Conservation (phyloP, 2,329 filamentous ascomycete species). For the Colletotrichum sojae region DNA sequence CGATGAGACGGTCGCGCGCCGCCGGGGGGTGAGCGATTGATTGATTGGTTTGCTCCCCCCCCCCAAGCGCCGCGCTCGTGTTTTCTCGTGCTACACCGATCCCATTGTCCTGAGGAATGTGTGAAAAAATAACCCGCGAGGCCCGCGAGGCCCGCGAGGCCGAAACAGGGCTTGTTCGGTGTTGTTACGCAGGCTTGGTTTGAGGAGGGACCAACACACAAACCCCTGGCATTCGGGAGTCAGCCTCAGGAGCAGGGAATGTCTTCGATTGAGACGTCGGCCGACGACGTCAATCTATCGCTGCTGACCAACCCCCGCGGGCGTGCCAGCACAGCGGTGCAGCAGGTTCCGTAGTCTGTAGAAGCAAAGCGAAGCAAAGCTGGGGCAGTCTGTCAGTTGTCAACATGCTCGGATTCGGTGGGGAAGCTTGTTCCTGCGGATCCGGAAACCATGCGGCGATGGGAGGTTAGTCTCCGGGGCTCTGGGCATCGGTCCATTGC, state of each 20-base stretch:
- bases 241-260: constrained; percentile 6
- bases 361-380: background rate
- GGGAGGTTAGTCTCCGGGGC: constrained; percentile 1
- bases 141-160: background rate
- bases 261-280: constrained; percentile 28
- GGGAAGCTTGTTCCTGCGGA: background rate
- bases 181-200: background rate
- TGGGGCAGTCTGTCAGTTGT: background rate
- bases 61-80: constrained; percentile 6
- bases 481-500: constrained; percentile 3
- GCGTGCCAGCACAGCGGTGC: constrained; percentile 14
- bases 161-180: background rate
- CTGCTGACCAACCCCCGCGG: constrained; percentile 1
- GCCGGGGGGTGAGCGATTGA: too few species aligned
- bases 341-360: background rate
- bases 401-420: background rate
- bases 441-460: background rate
- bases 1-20: too few species aligned
- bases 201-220: too few species aligned
- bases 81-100: background rate
- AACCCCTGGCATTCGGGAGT: background rate
- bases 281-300: constrained; percentile 26
- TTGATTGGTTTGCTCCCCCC: too few species aligned
- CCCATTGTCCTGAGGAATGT: background rate
- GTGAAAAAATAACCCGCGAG: background rate